Conservation (phyloP, 345 rosid species). For the Eucalyptus sideroxylon region DNA sequence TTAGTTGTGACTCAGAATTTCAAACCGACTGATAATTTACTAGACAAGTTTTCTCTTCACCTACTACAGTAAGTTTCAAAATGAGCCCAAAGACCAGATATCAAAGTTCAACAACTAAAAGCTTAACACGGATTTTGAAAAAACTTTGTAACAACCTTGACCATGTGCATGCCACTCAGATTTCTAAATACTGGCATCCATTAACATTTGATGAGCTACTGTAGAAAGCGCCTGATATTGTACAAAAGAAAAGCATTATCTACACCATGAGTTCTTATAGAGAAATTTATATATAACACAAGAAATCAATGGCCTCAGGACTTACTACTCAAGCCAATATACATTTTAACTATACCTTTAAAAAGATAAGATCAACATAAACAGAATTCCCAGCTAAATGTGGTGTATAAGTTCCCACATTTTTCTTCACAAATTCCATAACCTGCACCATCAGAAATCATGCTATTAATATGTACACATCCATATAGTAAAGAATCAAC, state of each 20-base stretch:
- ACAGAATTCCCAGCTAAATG: slow-evolving; percentile 82
- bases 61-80: background rate
- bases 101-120: background rate
- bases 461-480: background rate
- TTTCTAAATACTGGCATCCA: background rate
- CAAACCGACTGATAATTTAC: background rate
- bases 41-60: background rate
- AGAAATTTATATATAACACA: background rate
- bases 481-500: background rate
- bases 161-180: background rate
- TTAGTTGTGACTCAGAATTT: background rate
- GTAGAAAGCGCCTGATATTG: background rate
- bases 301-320: background rate
- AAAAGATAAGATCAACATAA: slow-evolving; percentile 58
- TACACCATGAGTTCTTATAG: background rate
- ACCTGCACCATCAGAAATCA: slow-evolving; percentile 38
- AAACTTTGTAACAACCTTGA: background rate
- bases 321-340: background rate
- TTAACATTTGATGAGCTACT: background rate
- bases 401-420: slow-evolving; percentile 53
- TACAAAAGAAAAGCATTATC: background rate
- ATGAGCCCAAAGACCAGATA: background rate
- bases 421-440: slow-evolving; percentile 51
- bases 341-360: slow-evolving; percentile 39
- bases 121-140: background rate